A percentile compares a stretch with the other conserved stretches of the same genome.
These are phyloP conservation scores for Saitozyma sp. DNA, from an alignment of 768 basidiomycete genomes.

Conservation along the genomic window DNA sequence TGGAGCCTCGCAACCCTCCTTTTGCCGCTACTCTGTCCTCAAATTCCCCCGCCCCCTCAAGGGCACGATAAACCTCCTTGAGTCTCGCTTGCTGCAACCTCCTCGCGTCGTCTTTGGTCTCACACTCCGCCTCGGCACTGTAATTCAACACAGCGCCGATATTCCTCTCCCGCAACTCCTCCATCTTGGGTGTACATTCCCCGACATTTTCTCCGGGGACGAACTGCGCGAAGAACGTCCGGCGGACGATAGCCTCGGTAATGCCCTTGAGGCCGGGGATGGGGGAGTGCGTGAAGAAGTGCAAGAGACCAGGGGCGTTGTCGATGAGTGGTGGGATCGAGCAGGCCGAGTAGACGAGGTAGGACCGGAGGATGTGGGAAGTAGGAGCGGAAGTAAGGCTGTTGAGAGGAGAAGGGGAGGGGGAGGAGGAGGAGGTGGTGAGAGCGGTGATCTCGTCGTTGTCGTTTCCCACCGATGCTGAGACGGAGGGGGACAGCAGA, in stretches of 20 bases:
- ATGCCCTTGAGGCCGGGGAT: slow-evolving; percentile 64
- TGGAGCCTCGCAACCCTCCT: slow-evolving; percentile 62
- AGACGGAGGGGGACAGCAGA: too few species aligned
- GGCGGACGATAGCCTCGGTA: slow-evolving; percentile 68
- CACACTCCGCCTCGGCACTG: slow-evolving; percentile 75
- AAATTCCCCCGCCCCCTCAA: slow-evolving; percentile 78
- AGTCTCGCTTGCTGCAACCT: slow-evolving; percentile 65
- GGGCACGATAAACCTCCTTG: slow-evolving; percentile 71
- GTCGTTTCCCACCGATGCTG: too few species aligned
- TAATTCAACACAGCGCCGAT: slow-evolving; percentile 79
- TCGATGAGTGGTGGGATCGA: slow-evolving; percentile 77
- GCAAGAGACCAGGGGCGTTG: slow-evolving; percentile 67
- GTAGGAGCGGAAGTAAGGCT: slow-evolving; percentile 3
- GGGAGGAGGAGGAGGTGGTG: too few species aligned
- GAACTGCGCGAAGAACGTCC: slow-evolving; percentile 88
- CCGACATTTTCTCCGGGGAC: slow-evolving; percentile 83
- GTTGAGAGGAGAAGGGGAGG: too few species aligned
- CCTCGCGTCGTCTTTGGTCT: slow-evolving; percentile 15
- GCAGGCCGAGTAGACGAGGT: slow-evolving; percentile 77
- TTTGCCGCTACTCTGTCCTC: slow-evolving; percentile 59
- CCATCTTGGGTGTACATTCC: slow-evolving; percentile 66
- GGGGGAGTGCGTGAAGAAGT: slow-evolving; percentile 57
- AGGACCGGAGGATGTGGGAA: slow-evolving; percentile 63
- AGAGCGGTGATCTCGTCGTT: too few species aligned
- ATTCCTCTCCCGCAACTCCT: slow-evolving; percentile 64